A percentile compares a stretch with the other conserved stretches of the same genome.
Evolutionary conservation across 495 filamentous ascomycete species (phyloP).

Genomic region (Diplogelasinospora grovesii): DNA sequence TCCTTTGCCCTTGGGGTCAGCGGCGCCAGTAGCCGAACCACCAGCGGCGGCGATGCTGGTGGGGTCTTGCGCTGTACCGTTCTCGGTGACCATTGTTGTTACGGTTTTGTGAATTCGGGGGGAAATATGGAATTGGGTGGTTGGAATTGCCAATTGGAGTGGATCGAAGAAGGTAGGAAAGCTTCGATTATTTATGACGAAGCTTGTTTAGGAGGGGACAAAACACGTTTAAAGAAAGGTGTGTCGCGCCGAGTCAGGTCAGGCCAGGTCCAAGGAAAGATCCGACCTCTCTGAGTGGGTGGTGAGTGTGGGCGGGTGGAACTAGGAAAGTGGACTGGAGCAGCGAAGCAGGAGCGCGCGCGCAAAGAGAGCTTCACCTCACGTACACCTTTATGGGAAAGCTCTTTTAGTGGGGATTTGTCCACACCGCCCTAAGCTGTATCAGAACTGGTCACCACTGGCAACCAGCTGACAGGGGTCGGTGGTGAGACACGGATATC

Average conservation of each 20-base stretch:
- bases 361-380: conserved; percentile 4
- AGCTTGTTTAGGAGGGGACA: no score
- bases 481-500: no score
- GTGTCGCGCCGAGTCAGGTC: conserved; percentile 1
- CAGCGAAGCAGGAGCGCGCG: no score
- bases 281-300: no score
- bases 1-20: conserved; percentile 40
- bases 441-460: conserved; percentile 14
- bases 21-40: conserved; percentile 19
- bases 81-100: conserved; percentile 33
- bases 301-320: no score
- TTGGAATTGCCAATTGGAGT: neutral
- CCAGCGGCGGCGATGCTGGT: no score
- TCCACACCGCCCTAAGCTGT: conserved; percentile 2
- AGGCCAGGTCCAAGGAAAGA: no score
- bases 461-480: conserved; percentile 24
- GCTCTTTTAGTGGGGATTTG: conserved; percentile 17
- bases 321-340: no score
- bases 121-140: neutral
- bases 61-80: conserved; percentile 24
- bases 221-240: no score
- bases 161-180: neutral
- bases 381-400: conserved; percentile 6
- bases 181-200: no score
- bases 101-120: no score